A percentile compares a stretch with the other conserved stretches of the same genome.
Evolutionary conservation across 768 basidiomycete species (phyloP).

Genomic region (Rhizopogon rudus): DNA sequence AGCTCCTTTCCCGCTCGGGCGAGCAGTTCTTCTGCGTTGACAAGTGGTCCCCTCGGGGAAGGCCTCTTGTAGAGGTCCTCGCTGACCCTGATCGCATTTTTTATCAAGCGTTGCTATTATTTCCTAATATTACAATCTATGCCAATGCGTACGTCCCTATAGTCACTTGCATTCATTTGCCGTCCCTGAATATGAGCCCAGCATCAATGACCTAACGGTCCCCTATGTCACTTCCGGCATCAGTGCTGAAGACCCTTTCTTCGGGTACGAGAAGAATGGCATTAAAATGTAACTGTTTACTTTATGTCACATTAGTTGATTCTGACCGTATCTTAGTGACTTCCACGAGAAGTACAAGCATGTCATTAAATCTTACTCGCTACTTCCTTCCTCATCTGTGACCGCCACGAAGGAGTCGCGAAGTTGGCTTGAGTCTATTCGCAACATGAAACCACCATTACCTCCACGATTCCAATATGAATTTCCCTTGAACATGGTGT

Average conservation of each 20-base stretch:
- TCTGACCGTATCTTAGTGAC: constrained; percentile 33
- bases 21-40: constrained; percentile 74
- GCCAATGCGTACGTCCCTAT: constrained; percentile 63
- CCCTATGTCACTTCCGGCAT: constrained; percentile 79
- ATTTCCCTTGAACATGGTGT: constrained; percentile 71
- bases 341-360: constrained; percentile 52
- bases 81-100: constrained; percentile 80
- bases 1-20: constrained; percentile 72
- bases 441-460: constrained; percentile 38
- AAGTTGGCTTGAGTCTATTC: constrained; percentile 41
- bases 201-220: constrained; percentile 73
- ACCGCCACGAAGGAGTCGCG: constrained; percentile 35
- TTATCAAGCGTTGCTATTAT: constrained; percentile 62
- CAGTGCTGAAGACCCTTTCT: constrained; percentile 63
- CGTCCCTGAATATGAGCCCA: constrained; percentile 17
- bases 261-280: constrained; percentile 48
- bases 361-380: constrained; percentile 48
- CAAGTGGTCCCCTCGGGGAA: constrained; percentile 63
- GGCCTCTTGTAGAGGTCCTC: constrained; percentile 70
- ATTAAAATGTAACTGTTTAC: constrained; percentile 49
- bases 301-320: neutral
- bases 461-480: constrained; percentile 54
- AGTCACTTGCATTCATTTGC: neutral
- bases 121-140: constrained; percentile 69
- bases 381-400: constrained; percentile 41